Evolutionary conservation across 106 monocot genomes (phyloP), one percentile per base, ranked within the genome.

Genomic region (Narthecium ossifragum): DNA sequence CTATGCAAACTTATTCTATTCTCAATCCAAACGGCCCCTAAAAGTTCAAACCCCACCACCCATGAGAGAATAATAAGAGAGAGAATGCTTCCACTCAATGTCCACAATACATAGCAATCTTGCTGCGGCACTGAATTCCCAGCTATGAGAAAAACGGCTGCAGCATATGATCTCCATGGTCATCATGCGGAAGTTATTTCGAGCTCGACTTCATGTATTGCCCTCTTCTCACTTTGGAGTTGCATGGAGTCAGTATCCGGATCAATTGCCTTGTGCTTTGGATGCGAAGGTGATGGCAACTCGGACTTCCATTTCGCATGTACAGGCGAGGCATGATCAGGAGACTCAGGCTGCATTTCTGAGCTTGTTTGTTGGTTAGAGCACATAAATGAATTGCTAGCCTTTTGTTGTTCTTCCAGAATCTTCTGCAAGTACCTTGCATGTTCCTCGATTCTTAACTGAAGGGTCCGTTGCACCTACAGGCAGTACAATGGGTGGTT

Each of bases 381-480:
- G 7, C 69, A 68, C 28, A 67, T 50, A 10, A 67, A 68, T 4
- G 78, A 73, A 39, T 51, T 62, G 46, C 60, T 77, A 6, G 71
- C 69, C 51, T 73, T 87, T 55, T 88, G 78, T 47, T 84, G 92
- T 55, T 78, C 78, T 53, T 88, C 88, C 33, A 92, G 60, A 33
- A 92, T 81, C 72, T 79, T 92, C 58, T 88, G 88, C 80, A 92
- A 73, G 55, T 81, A 88, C 40, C 71, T 81, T 33, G 92, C 84
- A 62, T 92, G 80, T 62, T 92, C 88, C 68, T 92, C 92, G 63
- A 85, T 88, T 6, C 84, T 78, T 38, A 92, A 53, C 41, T 92
- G 92, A 68, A 92, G 77, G 23, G 74, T 46, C 69, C 88, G 75
- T 71, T 92, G 92, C 51, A 92, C 81, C 92, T 92, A 64, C 7